Base-by-base conservation (phyloP, 352 stramenopile genomes). In the Peronospora destructor region DNA sequence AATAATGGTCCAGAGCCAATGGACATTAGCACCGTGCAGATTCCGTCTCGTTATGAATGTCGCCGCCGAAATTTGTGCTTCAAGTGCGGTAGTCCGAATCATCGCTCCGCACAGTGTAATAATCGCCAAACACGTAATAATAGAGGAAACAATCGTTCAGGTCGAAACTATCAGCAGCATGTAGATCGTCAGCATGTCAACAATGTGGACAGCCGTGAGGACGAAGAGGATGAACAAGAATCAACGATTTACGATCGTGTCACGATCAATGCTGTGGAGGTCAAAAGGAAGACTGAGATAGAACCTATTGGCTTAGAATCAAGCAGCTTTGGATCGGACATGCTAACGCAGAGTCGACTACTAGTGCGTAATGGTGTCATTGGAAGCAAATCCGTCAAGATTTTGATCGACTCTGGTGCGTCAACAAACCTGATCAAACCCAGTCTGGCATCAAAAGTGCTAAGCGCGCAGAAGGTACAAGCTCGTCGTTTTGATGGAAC, bases 61-160 rank as follows among this genome's bases (percentile, higher is more conserved):
- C 49, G 45, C 21, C 43, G 51, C 43, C 43, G 28, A 37, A 59
- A 49, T 39, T 37, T 51, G 26, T 58, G 50, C 23, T 51, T 58
- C 37, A 42, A 45, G 42, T 52, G 50, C n/a, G 41, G 42, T 11
- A 51, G 40, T 32, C 12, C 23, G 26, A 44, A 19, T 33, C 41
- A 54, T 29, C 17, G 49, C 13, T 38, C 32, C 12, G 5, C 32
- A 5, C 25, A 49, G 13, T 59, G 51, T 53, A 25, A 14, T 43
- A 5, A 43, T 29, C 37, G 37, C n/a, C 37, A 19, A 19, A 3
- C 38, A 32, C 38, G 38, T 19, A 45, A 45, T 32, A 9, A 45
- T 45, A 16, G 21, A 45, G 19, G 38, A 29, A 45, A 45, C 19
- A 33, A 29, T 45, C 17, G 9, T 32, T 45, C 21, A 45, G 19